Percentiles rank a stretch among this genome's conserved stretches.
These are phyloP conservation scores for Beta macrorhiza DNA, from an alignment of 179 eudicot genomes.

Conservation along the genomic window DNA sequence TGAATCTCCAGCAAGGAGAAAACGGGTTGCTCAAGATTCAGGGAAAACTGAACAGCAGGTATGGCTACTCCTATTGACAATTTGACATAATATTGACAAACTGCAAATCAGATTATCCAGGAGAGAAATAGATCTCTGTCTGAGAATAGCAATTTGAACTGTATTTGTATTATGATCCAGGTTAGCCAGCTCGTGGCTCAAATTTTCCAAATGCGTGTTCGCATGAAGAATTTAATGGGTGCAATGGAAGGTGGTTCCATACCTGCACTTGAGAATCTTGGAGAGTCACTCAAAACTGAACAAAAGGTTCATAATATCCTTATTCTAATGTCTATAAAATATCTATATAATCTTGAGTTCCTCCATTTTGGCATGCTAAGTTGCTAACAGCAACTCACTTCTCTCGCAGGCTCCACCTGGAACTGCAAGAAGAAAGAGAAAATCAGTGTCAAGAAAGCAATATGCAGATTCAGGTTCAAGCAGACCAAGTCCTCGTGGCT, in stretches of 20 bases:
- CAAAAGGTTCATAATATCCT: constrained; percentile 52
- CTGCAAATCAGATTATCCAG: background rate
- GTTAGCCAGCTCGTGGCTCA: constrained; percentile 95
- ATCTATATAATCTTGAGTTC: background rate
- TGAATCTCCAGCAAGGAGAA: constrained; percentile 84
- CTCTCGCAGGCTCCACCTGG: constrained; percentile 86
- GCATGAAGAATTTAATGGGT: constrained; percentile 94
- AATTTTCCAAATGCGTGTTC: constrained; percentile 91
- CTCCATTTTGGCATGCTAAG: background rate
- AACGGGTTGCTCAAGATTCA: constrained; percentile 82
- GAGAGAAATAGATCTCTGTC: background rate
- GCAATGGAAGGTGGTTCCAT: constrained; percentile 92
- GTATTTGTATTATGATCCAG: constrained; percentile 40
- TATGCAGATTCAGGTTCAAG: constrained; percentile 57
- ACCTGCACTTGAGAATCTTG: constrained; percentile 75
- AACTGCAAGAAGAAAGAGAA: constrained; percentile 83
- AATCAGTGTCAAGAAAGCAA: constrained; percentile 55
- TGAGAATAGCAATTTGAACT: background rate
- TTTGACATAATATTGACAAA: constrained; percentile 3
- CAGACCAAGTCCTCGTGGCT: constrained; percentile 83
- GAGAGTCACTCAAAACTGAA: constrained; percentile 81
- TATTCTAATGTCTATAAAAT: background rate
- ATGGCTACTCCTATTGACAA: constrained; percentile 5
- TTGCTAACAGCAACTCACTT: background rate
- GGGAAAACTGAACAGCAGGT: constrained; percentile 99